Evolutionary conservation across 208 protist species (phyloP).

Genomic region (Leishmania gerbilli): DNA sequence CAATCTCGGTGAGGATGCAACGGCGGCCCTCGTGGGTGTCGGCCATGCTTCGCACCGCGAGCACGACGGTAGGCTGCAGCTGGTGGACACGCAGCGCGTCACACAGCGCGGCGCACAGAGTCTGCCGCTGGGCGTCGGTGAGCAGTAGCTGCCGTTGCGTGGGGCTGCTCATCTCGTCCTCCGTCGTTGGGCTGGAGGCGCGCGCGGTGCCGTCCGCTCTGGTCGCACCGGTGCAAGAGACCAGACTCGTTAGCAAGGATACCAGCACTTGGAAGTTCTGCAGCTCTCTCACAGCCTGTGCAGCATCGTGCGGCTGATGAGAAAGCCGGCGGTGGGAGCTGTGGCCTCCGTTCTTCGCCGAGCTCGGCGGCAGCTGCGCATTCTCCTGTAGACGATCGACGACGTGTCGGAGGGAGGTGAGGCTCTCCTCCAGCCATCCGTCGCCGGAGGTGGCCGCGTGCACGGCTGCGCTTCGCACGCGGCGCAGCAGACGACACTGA

Average conservation of each 20-base stretch:
- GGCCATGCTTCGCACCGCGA: constrained; percentile 34
- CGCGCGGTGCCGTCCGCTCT: not conserved
- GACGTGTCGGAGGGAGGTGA: constrained; percentile 11
- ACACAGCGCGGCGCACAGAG: constrained; percentile 39
- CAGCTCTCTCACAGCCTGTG: constrained; percentile 23
- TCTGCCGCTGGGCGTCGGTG: constrained; percentile 22
- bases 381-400: constrained; percentile 9
- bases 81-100: constrained; percentile 35
- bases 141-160: not conserved
- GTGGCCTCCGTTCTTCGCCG: constrained; percentile 2
- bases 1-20: constrained; percentile 65
- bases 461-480: constrained; percentile 26
- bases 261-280: constrained; percentile 39
- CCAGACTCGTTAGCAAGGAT: constrained; percentile 48
- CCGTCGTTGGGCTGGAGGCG: not conserved
- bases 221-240: constrained; percentile 22
- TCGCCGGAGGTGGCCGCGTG: constrained; percentile 11
- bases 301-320: constrained; percentile 1
- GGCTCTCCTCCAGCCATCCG: constrained; percentile 14
- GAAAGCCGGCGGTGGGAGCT: not conserved
- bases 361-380: not conserved
- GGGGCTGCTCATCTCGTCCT: not conserved
- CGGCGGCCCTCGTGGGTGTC: constrained; percentile 49
- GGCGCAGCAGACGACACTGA: constrained; percentile 61
- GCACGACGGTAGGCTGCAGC: constrained; percentile 37